phyloP scores from a whole-genome alignment of 1,284 basidiomycete genomes.

The Ustilago esculenta region DNA sequence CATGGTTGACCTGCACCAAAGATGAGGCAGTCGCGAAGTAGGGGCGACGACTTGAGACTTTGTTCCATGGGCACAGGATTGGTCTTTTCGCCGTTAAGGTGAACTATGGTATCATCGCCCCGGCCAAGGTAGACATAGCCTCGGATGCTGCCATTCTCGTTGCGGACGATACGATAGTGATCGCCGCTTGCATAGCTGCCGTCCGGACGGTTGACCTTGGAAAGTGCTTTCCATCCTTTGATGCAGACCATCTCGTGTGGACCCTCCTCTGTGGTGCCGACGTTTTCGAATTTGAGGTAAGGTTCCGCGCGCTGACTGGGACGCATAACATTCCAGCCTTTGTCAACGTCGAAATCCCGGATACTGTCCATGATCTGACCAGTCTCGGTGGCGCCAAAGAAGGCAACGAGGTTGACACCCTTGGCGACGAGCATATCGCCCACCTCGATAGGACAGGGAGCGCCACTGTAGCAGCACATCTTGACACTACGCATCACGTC shows the following conservation, averaged over 20 bases:
- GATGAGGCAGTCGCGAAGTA: slow-evolving; percentile 72
- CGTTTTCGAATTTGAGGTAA: slow-evolving; percentile 36
- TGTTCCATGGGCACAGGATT: slow-evolving; percentile 54
- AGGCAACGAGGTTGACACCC: slow-evolving; percentile 73
- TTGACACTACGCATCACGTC: slow-evolving; percentile 70
- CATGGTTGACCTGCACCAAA: slow-evolving; percentile 73
- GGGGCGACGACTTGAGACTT: slow-evolving; percentile 45
- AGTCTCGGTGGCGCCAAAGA: slow-evolving; percentile 69
- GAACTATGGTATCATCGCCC: slow-evolving; percentile 73
- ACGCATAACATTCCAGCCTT: slow-evolving; percentile 74
- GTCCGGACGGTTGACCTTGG: slow-evolving; percentile 71
- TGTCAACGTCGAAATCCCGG: slow-evolving; percentile 72
- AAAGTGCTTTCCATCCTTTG: slow-evolving; percentile 73
- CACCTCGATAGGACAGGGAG: slow-evolving; percentile 70
- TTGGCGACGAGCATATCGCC: slow-evolving; percentile 72
- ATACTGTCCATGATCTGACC: slow-evolving; percentile 69
- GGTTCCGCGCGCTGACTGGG: slow-evolving; percentile 41
- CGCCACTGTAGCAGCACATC: slow-evolving; percentile 71
- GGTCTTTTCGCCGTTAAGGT: slow-evolving; percentile 55
- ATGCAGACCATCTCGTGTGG: slow-evolving; percentile 72
- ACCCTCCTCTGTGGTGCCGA: slow-evolving; percentile 24
- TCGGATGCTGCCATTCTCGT: slow-evolving; percentile 69
- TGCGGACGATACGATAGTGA: slow-evolving; percentile 69
- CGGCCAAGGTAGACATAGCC: slow-evolving; percentile 73
- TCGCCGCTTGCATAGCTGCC: slow-evolving; percentile 75